A percentile compares a stretch with the other conserved stretches of the same genome.
phyloP scores from a whole-genome alignment of 2,329 filamentous ascomycete species.

The Didymella lethalis region DNA sequence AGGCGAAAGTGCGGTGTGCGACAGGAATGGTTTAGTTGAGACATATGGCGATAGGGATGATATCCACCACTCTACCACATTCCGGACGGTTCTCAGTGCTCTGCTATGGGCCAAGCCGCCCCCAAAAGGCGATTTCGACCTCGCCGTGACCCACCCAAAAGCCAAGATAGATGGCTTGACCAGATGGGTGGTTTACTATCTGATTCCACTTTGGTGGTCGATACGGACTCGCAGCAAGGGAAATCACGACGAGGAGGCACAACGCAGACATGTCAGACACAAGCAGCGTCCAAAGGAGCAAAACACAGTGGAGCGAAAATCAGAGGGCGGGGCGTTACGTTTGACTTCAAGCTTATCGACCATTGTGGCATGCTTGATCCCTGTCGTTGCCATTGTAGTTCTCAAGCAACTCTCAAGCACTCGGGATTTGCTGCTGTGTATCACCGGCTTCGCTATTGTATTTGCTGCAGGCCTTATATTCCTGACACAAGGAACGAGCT shows the following conservation, averaged over 20 bases:
- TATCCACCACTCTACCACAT: too few relatives aligned
- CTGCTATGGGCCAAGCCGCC: not conserved
- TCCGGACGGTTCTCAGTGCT: not conserved
- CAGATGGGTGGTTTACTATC: constrained; percentile 5
- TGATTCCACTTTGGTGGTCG: not conserved
- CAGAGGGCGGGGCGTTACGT: not conserved
- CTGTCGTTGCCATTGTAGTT: constrained; percentile 3
- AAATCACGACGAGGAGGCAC: too few relatives aligned
- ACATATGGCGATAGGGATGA: not conserved
- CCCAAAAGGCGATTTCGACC: not conserved
- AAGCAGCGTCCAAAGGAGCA: too few relatives aligned
- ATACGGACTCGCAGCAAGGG: too few relatives aligned
- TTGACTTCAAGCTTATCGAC: constrained; percentile 5
- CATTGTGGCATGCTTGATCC: constrained; percentile 1
- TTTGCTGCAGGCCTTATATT: constrained; percentile 17
- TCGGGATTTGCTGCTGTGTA: constrained; percentile 5
- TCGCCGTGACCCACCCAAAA: not conserved
- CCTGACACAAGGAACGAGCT: constrained; percentile 19
- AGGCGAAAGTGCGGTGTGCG: rapidly evolving
- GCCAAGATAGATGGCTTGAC: constrained; percentile 7
- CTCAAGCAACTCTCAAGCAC: not conserved
- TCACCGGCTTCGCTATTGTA: not conserved
- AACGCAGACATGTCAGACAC: too few relatives aligned
- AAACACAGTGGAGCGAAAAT: not conserved
- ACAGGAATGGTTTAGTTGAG: not conserved